These are phyloP conservation scores for Misopates orontium DNA, from an alignment of 257 asterid species.

Conservation along the genomic window DNA sequence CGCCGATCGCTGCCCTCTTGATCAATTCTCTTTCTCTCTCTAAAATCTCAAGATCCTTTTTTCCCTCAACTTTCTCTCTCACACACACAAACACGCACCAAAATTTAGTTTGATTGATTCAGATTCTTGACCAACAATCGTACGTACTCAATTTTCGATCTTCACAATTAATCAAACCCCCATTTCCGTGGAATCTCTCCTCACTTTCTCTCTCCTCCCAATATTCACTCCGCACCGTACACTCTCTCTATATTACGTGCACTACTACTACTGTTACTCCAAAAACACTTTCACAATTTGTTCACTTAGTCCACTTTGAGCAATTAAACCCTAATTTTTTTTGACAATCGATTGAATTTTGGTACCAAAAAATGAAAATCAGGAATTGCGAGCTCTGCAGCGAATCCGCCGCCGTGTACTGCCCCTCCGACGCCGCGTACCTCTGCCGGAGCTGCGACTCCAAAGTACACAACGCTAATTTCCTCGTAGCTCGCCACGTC, in stretches of 20 bases:
- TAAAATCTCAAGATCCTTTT: neutral
- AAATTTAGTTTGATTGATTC: no score
- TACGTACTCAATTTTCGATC: no score
- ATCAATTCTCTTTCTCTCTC: no score
- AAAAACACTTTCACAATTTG: neutral
- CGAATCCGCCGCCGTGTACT: constrained; percentile 42
- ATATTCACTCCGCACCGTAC: neutral
- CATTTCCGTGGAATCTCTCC: no score
- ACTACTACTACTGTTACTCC: neutral
- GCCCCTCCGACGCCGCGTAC: constrained; percentile 62
- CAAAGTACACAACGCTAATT: constrained; percentile 55
- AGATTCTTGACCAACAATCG: no score
- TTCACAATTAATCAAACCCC: no score
- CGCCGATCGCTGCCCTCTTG: neutral
- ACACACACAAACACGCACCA: neutral
- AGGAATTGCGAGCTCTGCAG: constrained; percentile 54
- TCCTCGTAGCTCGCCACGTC: constrained; percentile 67
- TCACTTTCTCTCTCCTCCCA: neutral
- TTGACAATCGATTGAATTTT: no score
- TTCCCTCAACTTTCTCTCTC: constrained; percentile 14
- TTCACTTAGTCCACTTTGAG: neutral
- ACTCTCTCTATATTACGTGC: neutral
- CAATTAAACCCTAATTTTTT: no score
- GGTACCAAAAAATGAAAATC: constrained; percentile 11
- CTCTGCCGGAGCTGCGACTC: constrained; percentile 59